Base-by-base conservation (phyloP, 176 grass and related monocot genomes). In the Avena eriantha region DNA sequence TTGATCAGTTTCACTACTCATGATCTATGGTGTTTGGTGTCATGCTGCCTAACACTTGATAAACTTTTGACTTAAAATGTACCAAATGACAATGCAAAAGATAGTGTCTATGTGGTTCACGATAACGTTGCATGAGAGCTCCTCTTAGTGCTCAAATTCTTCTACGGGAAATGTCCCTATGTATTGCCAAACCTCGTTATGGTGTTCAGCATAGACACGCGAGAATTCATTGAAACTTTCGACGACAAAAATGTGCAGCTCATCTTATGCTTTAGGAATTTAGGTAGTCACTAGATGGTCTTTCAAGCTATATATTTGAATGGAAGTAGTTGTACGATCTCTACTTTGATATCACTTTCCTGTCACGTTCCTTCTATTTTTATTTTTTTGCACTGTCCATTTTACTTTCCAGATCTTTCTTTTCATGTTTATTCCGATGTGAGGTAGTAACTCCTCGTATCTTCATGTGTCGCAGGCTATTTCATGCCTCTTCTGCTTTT, bases 401-500 rank as follows among this genome's bases (percentile, higher is more conserved):
- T 75, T 54, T 87, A 49, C 21, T 18, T 33, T 55, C 49, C 17
- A 77, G 4, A 5, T 17, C 41, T 33, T 21, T 51, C 13, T 35
- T 59, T 33, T 19, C 10, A 45, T 34, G 3, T 53, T 31, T 69
- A 81, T 64, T 74, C 35, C 4, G 18, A 75, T 80, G 6, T 69
- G 56, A 13, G 7, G 7, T 82, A 18, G 8, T 83, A 80, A 80
- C 56, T 35, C 68, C 13, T 17, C 54, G n/a, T 83, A 22, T 80
- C 47, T 85, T 91, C 17, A 39, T 87, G 66, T 60, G 65, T 87
- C 22, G 78, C 90, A 99, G 97, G 97, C 89, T 85, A 77, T 96
- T 56, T 94, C 92, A 29, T 98, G 93, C 79, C 58, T 91, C 21
- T 82, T 96, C 77, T 98, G 97, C 86, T 98, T 98, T 76, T 90